A percentile compares a stretch with the other conserved stretches of the same genome.
Evolutionary conservation across 768 basidiomycete species (phyloP).

Genomic region (Sutorius australiensis): DNA sequence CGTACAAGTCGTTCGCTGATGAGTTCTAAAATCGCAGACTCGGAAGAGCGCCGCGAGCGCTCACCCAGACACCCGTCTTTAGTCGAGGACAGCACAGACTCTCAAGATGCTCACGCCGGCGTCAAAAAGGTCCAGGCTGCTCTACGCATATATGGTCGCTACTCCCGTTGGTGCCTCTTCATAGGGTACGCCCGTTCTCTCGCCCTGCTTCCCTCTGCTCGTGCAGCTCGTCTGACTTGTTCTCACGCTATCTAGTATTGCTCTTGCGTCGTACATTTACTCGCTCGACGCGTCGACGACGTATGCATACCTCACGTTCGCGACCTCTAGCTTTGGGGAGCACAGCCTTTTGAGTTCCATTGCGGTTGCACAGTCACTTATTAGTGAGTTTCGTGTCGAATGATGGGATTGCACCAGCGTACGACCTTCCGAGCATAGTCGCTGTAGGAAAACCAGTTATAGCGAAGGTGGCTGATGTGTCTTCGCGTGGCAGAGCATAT

Average conservation of each 20-base stretch:
- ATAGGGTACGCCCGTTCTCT: constrained; percentile 39
- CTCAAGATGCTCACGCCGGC: constrained; percentile 35
- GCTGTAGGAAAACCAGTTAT: constrained; percentile 63
- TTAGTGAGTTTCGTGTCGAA: constrained; percentile 37
- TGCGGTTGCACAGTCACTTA: constrained; percentile 50
- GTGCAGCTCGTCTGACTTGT: neutral
- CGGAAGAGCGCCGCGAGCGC: neutral
- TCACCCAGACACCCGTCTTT: neutral
- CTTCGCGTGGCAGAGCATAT: constrained; percentile 64
- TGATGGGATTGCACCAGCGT: constrained; percentile 9
- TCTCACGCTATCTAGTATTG: constrained; percentile 38
- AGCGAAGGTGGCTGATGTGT: constrained; percentile 70
- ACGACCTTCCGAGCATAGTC: constrained; percentile 23
- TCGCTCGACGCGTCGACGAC: constrained; percentile 72
- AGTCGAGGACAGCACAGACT: neutral
- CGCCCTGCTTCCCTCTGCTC: neutral
- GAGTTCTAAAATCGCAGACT: neutral
- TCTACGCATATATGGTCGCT: constrained; percentile 48
- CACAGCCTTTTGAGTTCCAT: constrained; percentile 57
- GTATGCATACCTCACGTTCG: constrained; percentile 57
- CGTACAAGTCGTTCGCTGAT: neutral
- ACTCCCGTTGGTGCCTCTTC: constrained; percentile 58
- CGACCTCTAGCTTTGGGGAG: constrained; percentile 48
- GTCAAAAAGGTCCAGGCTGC: constrained; percentile 50
- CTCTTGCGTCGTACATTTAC: constrained; percentile 71